A percentile compares a stretch with the other conserved stretches of the same genome.
Evolutionary conservation across 345 rosid genomes (phyloP).

Genomic region (Noccaea caerulescens): DNA sequence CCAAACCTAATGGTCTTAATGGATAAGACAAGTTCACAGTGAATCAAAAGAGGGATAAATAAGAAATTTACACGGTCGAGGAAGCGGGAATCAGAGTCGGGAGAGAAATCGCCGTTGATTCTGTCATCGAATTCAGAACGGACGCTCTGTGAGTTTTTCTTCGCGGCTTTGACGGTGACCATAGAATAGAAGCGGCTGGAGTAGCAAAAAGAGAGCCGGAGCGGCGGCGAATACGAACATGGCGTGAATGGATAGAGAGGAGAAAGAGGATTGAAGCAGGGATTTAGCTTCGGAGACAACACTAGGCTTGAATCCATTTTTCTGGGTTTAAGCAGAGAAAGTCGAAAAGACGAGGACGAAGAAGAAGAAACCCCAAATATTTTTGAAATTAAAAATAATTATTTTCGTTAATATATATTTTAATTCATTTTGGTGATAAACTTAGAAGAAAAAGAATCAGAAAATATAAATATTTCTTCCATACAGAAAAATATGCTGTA

Average conservation of each 20-base stretch:
- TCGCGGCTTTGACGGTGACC: conserved; percentile 39
- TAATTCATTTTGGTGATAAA: neutral
- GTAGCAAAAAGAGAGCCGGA: conserved; percentile 34
- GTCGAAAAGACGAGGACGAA: neutral
- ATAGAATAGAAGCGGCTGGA: conserved; percentile 44
- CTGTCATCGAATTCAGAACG: conserved; percentile 61
- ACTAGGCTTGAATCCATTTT: conserved; percentile 41
- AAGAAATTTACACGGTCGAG: conserved; percentile 64
- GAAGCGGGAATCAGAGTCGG: conserved; percentile 72
- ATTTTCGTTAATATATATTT: neutral
- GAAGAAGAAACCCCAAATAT: conserved; percentile 5
- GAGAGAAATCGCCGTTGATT: conserved; percentile 58
- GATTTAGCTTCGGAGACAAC: conserved; percentile 41
- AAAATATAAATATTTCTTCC: neutral
- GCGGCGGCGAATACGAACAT: conserved; percentile 37
- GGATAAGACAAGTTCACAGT: neutral
- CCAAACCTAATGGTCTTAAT: conserved; percentile 8
- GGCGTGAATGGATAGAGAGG: conserved; percentile 25
- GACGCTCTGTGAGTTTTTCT: conserved; percentile 42
- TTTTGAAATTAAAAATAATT: neutral
- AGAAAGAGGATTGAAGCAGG: conserved; percentile 30
- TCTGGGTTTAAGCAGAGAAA: conserved; percentile 35
- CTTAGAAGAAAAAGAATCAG: neutral
- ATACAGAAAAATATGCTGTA: neutral
- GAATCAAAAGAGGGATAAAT: neutral